Evolutionary conservation across 371 early-diverging fungal genomes (phyloP).

Genomic region (Nematocida major): DNA sequence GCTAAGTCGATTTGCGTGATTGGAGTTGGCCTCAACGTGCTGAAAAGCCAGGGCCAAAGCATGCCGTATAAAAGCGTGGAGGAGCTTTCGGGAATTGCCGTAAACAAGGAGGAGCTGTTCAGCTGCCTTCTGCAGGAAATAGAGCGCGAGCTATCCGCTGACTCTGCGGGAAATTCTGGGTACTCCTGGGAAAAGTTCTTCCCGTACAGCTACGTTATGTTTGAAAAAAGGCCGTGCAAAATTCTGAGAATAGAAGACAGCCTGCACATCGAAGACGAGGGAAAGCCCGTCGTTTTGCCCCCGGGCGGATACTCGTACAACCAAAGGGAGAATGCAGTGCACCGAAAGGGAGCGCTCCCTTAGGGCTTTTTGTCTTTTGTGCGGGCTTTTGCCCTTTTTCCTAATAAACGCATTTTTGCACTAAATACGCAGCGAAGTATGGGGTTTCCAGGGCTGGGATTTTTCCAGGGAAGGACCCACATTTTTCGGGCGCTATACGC

Average conservation of each 20-base stretch:
- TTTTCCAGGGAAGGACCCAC: too few species aligned
- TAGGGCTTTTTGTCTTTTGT: too few species aligned
- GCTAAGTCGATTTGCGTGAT: background rate
- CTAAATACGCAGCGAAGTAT: too few species aligned
- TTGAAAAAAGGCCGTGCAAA: background rate
- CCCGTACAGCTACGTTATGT: constrained; percentile 7
- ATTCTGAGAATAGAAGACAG: constrained; percentile 15
- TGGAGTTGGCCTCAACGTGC: constrained; percentile 38
- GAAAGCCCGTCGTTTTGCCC: background rate
- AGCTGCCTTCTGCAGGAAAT: background rate
- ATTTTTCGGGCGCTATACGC: too few species aligned
- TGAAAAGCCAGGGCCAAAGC: background rate
- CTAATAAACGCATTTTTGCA: too few species aligned
- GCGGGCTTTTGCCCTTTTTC: too few species aligned
- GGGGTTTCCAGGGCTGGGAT: too few species aligned
- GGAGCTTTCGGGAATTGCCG: background rate
- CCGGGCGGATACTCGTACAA: constrained; percentile 9
- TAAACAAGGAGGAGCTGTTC: constrained; percentile 9
- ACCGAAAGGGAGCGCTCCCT: too few species aligned
- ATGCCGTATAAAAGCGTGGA: background rate
- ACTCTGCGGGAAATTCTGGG: background rate
- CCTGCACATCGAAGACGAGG: background rate
- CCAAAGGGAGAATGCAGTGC: background rate
- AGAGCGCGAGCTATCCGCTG: background rate
- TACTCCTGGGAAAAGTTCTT: background rate